Evolutionary conservation across 306 rosid genomes (phyloP).

Genomic region (Cajanus cajan): DNA sequence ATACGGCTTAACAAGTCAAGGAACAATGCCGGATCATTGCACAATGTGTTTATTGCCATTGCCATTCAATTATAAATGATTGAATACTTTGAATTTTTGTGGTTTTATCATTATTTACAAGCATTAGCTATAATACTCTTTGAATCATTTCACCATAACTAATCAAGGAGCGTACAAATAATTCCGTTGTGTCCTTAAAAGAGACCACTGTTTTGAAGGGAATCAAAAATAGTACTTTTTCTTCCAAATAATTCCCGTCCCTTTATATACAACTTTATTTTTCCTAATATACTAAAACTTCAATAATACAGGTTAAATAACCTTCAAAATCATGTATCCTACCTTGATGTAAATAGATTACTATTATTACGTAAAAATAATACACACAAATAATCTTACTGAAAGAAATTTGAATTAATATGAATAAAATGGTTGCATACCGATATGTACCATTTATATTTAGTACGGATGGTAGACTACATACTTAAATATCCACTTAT

Average conservation of each 20-base stretch:
- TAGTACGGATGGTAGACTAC: slow-evolving; percentile 2
- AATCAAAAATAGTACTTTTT: background rate
- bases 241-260: slow-evolving; percentile 15
- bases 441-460: background rate
- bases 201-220: background rate
- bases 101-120: background rate
- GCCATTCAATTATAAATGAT: slow-evolving; percentile 16
- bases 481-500: slow-evolving; percentile 6
- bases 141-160: background rate
- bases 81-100: slow-evolving; percentile 2
- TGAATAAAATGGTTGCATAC: background rate
- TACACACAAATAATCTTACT: background rate
- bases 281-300: background rate
- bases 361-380: background rate
- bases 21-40: slow-evolving; percentile 22
- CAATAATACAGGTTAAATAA: background rate
- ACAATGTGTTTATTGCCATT: slow-evolving; percentile 31
- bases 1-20: background rate
- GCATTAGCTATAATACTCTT: background rate
- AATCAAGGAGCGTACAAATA: slow-evolving; percentile 11
- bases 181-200: slow-evolving; percentile 25
- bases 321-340: background rate
- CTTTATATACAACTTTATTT: background rate
- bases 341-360: background rate
- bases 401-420: background rate